Evolutionary conservation across 169 alveolate species (phyloP), one percentile per base, ranked within the genome.

Genomic region (Plasmodium billcollinsi): DNA sequence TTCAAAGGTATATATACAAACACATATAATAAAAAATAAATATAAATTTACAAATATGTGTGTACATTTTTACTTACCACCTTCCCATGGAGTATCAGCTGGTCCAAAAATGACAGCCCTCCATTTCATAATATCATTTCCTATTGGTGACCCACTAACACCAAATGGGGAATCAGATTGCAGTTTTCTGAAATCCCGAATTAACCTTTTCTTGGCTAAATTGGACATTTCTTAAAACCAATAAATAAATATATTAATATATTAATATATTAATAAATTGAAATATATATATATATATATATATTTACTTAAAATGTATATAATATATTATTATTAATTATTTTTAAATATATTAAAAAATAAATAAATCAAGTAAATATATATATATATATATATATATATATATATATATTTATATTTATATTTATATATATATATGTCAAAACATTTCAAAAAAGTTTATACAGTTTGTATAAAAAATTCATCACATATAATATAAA

Each of bases 41-140:
- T 54, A 54, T 54, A 54, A 39, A 39, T 39, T 39, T 39, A 39
- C 47, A 39, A 39, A 39, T 39, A 39, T 39, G 47, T 39, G 47
- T 54, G 11, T 15, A 14, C 62, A 54, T 54, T 39, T 39, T 29
- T 47, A 39, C 29, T n/a, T 90, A 88, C 99, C 99, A 89, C 99
- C 98, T 89, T 98, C 99, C 99, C 99, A 98, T 21, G 98, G 98
- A 21, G 99, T 97, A 83, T 98, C 98, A 67, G 97, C 98, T 39
- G 99, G 99, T 21, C 99, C 99, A 65, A 97, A 97, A 58, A 98
- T 97, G n/a, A 97, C 98, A 11, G 99, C 99, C 56, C 98, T 97
- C 99, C 99, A 98, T 62, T 92, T 93, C 97, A 98, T 96, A 78
- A 98, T 96, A 73, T 98, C 98, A 70, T 97, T 98, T 33, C 96